phyloP scores from a whole-genome alignment of 345 rosid species.

The Trapa bicornis region DNA sequence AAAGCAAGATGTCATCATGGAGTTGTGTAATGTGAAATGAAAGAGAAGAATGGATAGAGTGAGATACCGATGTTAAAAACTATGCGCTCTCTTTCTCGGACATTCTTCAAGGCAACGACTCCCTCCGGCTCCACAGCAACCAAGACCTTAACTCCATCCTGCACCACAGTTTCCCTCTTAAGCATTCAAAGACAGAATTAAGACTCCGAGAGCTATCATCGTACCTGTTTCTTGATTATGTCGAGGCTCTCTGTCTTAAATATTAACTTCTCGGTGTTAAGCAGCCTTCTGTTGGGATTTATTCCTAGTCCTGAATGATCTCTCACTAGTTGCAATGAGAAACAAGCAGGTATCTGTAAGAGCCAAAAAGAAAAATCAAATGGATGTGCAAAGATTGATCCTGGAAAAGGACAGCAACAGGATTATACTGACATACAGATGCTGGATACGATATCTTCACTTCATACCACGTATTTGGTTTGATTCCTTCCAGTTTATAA shows the following conservation, averaged over 20 bases:
- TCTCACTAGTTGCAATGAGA: conserved; percentile 46
- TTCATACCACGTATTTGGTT: conserved; percentile 69
- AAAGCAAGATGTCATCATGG: background rate
- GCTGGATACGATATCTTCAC: conserved; percentile 98
- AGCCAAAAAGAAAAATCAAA: conserved; percentile 1
- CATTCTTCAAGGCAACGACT: conserved; percentile 52
- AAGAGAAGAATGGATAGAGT: background rate
- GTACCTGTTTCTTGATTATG: conserved; percentile 9
- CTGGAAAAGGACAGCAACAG: background rate
- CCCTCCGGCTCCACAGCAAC: conserved; percentile 79
- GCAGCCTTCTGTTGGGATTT: conserved; percentile 12
- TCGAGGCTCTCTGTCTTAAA: conserved; percentile 13
- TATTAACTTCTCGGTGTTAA: conserved; percentile 16
- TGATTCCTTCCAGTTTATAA: conserved; percentile 53
- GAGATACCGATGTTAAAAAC: conserved; percentile 65
- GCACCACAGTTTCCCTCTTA: conserved; percentile 6
- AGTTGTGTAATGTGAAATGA: conserved; percentile 2
- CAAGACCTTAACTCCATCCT: conserved; percentile 43
- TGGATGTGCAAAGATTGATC: background rate
- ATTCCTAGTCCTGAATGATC: conserved; percentile 21
- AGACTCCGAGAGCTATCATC: background rate
- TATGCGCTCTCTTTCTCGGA: conserved; percentile 37
- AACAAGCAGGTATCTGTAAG: conserved; percentile 56
- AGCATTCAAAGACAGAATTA: background rate
- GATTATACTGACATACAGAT: conserved; percentile 57